Percentiles rank a stretch among this genome's conserved stretches.
These are phyloP conservation scores for Chytriomyces hyalinus DNA, from an alignment of 192 early-diverging fungal species.

Conservation along the genomic window DNA sequence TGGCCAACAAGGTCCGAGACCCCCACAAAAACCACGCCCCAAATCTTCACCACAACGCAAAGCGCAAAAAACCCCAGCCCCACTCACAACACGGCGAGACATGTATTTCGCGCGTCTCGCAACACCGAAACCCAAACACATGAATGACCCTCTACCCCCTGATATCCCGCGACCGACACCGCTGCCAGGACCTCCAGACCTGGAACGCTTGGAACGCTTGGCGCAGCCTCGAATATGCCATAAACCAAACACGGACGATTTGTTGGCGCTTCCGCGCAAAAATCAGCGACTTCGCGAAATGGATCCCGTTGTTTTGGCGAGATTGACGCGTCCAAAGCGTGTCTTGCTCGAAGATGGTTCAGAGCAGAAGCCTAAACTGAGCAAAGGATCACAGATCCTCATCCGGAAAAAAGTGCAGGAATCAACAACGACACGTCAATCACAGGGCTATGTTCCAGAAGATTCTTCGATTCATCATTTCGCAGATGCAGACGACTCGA, in stretches of 20 bases:
- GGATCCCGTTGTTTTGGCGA: conserved; percentile 22
- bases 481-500: background rate
- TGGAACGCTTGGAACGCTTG: conserved; percentile 10
- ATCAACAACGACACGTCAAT: background rate
- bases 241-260: background rate
- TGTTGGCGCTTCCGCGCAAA: background rate
- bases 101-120: conserved; percentile 25
- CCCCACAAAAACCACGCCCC: background rate
- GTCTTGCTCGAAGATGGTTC: background rate
- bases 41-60: background rate
- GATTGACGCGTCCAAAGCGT: conserved; percentile 16
- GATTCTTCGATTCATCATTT: background rate
- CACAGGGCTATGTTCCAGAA: background rate
- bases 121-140: conserved; percentile 21
- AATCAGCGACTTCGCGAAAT: conserved; percentile 14
- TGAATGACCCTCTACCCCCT: conserved; percentile 29
- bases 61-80: background rate
- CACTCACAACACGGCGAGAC: conserved; percentile 13
- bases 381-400: background rate
- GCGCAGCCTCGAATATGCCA: conserved; percentile 11
- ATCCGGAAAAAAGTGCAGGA: background rate
- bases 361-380: background rate
- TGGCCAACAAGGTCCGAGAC: background rate
- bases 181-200: conserved; percentile 21
- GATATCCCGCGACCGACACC: conserved; percentile 14